A percentile compares a stretch with the other conserved stretches of the same genome.
These are phyloP conservation scores for Leucogyrophana mollusca DNA, from an alignment of 768 basidiomycete species.

Conservation along the genomic window DNA sequence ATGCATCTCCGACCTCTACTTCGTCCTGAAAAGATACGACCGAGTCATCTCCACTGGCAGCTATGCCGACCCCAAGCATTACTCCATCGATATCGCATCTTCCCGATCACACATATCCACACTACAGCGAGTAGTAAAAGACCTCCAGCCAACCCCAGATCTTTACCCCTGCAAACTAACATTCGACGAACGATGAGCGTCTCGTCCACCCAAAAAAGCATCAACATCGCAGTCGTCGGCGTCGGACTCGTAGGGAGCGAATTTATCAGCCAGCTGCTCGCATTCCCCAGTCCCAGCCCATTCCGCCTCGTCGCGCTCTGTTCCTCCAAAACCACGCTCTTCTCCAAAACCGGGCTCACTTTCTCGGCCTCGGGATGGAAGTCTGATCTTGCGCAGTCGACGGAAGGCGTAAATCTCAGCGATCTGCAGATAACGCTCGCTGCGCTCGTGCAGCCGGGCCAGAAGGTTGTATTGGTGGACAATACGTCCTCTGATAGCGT, in stretches of 20 bases:
- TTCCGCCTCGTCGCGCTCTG: constrained; percentile 70
- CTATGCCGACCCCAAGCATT: neutral
- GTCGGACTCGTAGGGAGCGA: constrained; percentile 91
- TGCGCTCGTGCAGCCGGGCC: constrained; percentile 42
- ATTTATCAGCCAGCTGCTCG: constrained; percentile 77
- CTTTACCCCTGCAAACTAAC: neutral
- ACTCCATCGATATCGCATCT: constrained; percentile 1
- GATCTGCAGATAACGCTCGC: constrained; percentile 42
- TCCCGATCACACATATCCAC: neutral
- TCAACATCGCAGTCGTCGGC: constrained; percentile 77
- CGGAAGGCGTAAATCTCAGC: constrained; percentile 36
- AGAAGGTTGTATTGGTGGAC: constrained; percentile 76
- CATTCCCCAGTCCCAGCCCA: constrained; percentile 54
- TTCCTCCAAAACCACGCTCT: constrained; percentile 62
- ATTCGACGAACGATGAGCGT: neutral
- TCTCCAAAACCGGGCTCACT: constrained; percentile 46
- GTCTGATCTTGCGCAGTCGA: constrained; percentile 43
- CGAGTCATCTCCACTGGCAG: neutral
- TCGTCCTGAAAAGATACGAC: no score
- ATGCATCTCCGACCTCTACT: no score
- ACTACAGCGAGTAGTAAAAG: neutral
- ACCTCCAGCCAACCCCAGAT: neutral
- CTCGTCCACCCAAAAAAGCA: constrained; percentile 28
- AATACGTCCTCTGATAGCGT: constrained; percentile 87
- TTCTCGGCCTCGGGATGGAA: constrained; percentile 40